Evolutionary conservation across 1,139 yeast species (phyloP).

Genomic region (Torulaspora globosa): DNA sequence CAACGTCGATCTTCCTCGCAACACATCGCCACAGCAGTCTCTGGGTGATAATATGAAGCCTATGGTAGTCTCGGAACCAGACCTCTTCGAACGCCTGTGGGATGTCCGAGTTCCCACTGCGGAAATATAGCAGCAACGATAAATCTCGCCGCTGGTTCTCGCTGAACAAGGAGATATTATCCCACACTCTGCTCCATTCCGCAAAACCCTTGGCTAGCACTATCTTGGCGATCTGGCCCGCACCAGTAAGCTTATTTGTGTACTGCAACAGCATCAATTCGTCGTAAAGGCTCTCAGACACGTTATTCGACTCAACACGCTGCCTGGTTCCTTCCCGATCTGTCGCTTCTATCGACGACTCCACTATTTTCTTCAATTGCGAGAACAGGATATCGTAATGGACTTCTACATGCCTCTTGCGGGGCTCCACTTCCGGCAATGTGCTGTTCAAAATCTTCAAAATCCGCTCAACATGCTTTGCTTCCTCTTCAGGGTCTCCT

Average conservation of each 20-base stretch:
- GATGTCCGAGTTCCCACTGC: constrained; percentile 18
- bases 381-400: constrained; percentile 32
- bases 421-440: constrained; percentile 27
- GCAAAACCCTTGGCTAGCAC: constrained; percentile 20
- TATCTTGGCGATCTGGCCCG: constrained; percentile 18
- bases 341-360: constrained; percentile 17
- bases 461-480: constrained; percentile 28
- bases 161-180: constrained; percentile 21
- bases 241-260: constrained; percentile 14
- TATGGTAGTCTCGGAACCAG: constrained; percentile 25
- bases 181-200: constrained; percentile 20
- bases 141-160: constrained; percentile 19
- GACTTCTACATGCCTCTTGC: constrained; percentile 24
- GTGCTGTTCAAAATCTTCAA: constrained; percentile 30
- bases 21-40: constrained; percentile 33
- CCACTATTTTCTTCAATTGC: constrained; percentile 27
- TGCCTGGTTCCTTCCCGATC: not conserved
- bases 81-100: constrained; percentile 12
- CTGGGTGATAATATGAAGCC: constrained; percentile 24
- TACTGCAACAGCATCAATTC: constrained; percentile 25
- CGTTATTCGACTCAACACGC: not conserved
- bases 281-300: constrained; percentile 21
- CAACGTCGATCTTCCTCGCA: not conserved
- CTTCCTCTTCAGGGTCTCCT: constrained; percentile 14
- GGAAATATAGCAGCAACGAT: constrained; percentile 27